These are phyloP conservation scores for Curvularia spicifera DNA, from an alignment of 2,329 filamentous ascomycete species.

Conservation along the genomic window DNA sequence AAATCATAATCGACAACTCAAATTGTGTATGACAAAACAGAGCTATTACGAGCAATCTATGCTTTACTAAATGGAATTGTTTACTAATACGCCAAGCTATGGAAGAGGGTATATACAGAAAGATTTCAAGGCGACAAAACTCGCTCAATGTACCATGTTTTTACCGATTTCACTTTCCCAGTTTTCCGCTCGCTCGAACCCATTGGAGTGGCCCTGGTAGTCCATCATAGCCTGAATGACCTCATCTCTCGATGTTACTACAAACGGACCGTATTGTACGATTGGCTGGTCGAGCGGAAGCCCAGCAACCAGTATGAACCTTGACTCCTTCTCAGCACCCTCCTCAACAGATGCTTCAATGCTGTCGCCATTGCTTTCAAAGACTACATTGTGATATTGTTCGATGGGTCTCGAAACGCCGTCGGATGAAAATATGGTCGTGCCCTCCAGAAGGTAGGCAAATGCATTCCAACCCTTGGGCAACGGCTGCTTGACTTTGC, in stretches of 20 bases:
- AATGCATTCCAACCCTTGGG: slow-evolving; percentile 89
- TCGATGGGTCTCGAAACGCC: slow-evolving; percentile 57
- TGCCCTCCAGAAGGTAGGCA: slow-evolving; percentile 81
- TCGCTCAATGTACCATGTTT: slow-evolving; percentile 39
- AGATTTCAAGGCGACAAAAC: no score
- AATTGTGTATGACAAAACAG: neutral
- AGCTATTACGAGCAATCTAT: no score
- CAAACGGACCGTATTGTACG: slow-evolving; percentile 51
- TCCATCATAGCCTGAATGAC: slow-evolving; percentile 49
- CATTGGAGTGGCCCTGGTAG: slow-evolving; percentile 46
- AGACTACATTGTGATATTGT: slow-evolving; percentile 88
- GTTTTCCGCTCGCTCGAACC: slow-evolving; percentile 68
- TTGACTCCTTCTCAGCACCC: slow-evolving; percentile 63
- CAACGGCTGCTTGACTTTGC: slow-evolving; percentile 74
- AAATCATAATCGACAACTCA: neutral
- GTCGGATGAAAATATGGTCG: slow-evolving; percentile 61
- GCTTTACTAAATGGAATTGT: neutral
- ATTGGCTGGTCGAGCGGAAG: slow-evolving; percentile 59
- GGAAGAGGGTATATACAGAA: neutral
- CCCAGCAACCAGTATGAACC: slow-evolving; percentile 77
- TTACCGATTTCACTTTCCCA: slow-evolving; percentile 76
- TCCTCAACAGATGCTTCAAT: slow-evolving; percentile 73
- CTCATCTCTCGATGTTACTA: slow-evolving; percentile 46
- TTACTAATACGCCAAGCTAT: neutral
- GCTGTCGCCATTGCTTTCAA: slow-evolving; percentile 78